phyloP scores from a whole-genome alignment of 2,329 filamentous ascomycete species.

The Penicillium sp. region DNA sequence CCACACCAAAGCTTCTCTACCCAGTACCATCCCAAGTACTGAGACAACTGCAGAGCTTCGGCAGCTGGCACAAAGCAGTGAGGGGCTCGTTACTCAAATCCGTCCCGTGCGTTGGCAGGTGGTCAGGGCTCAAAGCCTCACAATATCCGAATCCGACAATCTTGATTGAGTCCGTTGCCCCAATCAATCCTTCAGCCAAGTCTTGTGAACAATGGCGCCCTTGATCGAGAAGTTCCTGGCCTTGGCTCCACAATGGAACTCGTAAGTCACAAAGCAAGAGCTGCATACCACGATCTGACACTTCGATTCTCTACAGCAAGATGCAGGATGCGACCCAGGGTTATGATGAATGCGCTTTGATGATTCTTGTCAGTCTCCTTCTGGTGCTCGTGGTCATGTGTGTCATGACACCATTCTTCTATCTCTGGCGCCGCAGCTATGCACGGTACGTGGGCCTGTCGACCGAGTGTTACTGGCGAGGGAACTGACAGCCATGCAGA shows the following conservation, averaged over 20 bases:
- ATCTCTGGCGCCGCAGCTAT: neutral
- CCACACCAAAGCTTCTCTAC: no score
- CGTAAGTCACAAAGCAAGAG: neutral
- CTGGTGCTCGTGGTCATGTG: neutral
- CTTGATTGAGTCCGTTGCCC: no score
- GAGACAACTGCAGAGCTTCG: no score
- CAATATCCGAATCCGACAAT: no score
- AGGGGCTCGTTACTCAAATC: no score
- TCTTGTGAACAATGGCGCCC: neutral
- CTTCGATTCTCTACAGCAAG: neutral
- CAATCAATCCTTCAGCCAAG: no score
- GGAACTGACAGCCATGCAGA: slow-evolving; percentile 2
- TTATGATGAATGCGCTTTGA: neutral
- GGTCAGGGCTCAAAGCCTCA: no score
- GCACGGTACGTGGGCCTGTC: neutral
- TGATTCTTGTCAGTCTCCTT: neutral
- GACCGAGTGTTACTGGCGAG: neutral
- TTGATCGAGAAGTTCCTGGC: neutral
- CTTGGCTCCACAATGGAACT: neutral
- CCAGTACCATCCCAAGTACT: no score
- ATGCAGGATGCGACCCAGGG: neutral
- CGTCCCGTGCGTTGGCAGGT: no score
- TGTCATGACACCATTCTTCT: neutral
- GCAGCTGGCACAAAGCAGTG: no score
- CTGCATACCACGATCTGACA: neutral